Evolutionary conservation across 2,329 filamentous ascomycete species (phyloP).

Genomic region (Acarospora socialis): DNA sequence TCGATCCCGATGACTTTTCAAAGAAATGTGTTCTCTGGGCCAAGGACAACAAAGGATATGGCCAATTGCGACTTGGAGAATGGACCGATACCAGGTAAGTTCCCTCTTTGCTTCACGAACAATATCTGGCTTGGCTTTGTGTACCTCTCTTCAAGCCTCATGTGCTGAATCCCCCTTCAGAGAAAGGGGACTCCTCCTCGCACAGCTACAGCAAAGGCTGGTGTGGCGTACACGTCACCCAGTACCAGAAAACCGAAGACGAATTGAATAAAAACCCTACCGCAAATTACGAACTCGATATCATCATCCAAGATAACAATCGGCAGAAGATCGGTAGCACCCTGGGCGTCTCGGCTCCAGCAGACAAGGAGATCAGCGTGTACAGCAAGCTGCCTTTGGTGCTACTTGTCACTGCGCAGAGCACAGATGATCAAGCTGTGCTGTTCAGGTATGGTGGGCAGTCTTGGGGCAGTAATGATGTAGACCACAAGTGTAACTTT

Average conservation of each 20-base stretch:
- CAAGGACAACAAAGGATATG: background rate
- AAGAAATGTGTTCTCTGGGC: slow-evolving; percentile 2
- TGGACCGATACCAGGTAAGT: slow-evolving; percentile 3
- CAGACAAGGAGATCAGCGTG: too few relatives aligned
- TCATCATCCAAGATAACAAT: background rate
- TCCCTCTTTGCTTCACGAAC: too few relatives aligned
- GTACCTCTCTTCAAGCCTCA: background rate
- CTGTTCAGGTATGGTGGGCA: too few relatives aligned
- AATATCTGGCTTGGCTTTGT: background rate
- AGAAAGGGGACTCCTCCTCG: background rate
- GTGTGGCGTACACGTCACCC: slow-evolving; percentile 2
- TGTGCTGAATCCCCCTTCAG: background rate
- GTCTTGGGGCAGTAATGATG: too few relatives aligned
- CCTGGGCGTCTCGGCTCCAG: too few relatives aligned
- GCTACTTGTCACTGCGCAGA: too few relatives aligned
- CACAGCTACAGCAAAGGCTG: background rate
- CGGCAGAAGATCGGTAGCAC: background rate
- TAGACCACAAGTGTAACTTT: too few relatives aligned
- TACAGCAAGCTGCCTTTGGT: too few relatives aligned
- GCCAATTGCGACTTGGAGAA: slow-evolving; percentile 1
- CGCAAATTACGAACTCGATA: slow-evolving; percentile 1
- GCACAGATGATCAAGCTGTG: too few relatives aligned
- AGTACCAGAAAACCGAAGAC: slow-evolving; percentile 3
- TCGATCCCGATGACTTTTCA: slow-evolving; percentile 2
- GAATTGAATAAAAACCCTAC: background rate